A percentile compares a stretch with the other conserved stretches of the same genome.
phyloP scores from a whole-genome alignment of 768 basidiomycete genomes.

The Collybiopsis luxurians region DNA sequence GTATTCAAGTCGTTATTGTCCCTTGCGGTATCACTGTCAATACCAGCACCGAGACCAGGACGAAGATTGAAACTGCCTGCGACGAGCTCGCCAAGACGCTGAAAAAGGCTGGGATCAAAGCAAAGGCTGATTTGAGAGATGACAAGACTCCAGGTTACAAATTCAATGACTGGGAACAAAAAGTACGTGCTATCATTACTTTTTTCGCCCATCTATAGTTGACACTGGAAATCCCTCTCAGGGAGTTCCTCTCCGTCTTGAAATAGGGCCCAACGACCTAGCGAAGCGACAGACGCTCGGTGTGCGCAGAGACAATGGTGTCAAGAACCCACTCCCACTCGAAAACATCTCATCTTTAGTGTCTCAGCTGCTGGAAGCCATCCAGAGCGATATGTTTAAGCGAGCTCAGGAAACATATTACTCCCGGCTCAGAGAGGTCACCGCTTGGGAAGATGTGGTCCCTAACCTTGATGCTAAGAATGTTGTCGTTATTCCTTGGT shows the following conservation, averaged over 20 bases:
- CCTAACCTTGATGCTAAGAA: conserved; percentile 88
- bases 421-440: conserved; percentile 67
- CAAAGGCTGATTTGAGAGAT: conserved; percentile 89
- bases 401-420: conserved; percentile 75
- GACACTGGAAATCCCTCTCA: too few relatives aligned
- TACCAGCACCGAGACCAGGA: conserved; percentile 65
- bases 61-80: conserved; percentile 72
- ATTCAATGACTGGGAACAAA: conserved; percentile 99
- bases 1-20: conserved; percentile 85
- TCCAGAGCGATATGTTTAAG: conserved; percentile 86
- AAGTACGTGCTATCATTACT: conserved; percentile 49
- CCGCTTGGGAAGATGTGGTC: conserved; percentile 90
- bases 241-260: conserved; percentile 97
- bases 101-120: conserved; percentile 70
- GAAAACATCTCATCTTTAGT: conserved; percentile 45
- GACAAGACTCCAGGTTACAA: conserved; percentile 99
- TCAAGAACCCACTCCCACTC: conserved; percentile 43
- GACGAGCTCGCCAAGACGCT: conserved; percentile 73
- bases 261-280: conserved; percentile 93
- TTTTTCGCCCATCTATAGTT: too few relatives aligned
- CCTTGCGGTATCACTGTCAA: conserved; percentile 94
- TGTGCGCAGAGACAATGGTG: conserved; percentile 71
- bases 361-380: conserved; percentile 70
- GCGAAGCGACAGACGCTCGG: conserved; percentile 76
- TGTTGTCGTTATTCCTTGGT: conserved; percentile 92